phyloP scores from a whole-genome alignment of 164 flowering plant genomes.

The Berberis thunbergii region DNA sequence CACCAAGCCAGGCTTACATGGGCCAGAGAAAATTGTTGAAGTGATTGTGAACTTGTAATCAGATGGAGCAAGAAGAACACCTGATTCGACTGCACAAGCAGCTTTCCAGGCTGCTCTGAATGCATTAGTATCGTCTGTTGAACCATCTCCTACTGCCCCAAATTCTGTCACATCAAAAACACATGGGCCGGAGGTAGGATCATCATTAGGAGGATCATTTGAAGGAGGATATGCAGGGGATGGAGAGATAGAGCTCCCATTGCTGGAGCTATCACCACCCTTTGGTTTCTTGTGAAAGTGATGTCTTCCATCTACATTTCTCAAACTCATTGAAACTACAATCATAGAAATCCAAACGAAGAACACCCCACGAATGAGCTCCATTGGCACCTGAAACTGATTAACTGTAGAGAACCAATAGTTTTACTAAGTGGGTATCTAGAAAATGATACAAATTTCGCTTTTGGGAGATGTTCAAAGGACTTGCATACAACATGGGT shows the following conservation, averaged over 20 bases:
- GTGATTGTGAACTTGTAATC: conserved; percentile 39
- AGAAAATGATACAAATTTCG: conserved; percentile 12
- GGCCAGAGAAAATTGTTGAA: conserved; percentile 70
- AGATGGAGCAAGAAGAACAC: conserved; percentile 43
- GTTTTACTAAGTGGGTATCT: background rate
- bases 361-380: conserved; percentile 12
- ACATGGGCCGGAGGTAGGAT: conserved; percentile 20
- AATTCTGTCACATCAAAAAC: conserved; percentile 48
- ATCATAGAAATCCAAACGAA: conserved; percentile 12
- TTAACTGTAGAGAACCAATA: background rate
- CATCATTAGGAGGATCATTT: conserved; percentile 25
- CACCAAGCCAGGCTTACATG: conserved; percentile 68
- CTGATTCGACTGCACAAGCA: conserved; percentile 61
- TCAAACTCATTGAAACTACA: conserved; percentile 13
- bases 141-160: conserved; percentile 80
- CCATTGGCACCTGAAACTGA: conserved; percentile 18
- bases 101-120: conserved; percentile 70
- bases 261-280: conserved; percentile 9
- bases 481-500: background rate
- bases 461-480: conserved; percentile 3
- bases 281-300: conserved; percentile 38
- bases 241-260: conserved; percentile 11
- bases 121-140: conserved; percentile 64
- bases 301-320: conserved; percentile 42
- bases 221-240: conserved; percentile 10